Evolutionary conservation across 768 basidiomycete species (phyloP).

Genomic region (Pleurotus platypus): DNA sequence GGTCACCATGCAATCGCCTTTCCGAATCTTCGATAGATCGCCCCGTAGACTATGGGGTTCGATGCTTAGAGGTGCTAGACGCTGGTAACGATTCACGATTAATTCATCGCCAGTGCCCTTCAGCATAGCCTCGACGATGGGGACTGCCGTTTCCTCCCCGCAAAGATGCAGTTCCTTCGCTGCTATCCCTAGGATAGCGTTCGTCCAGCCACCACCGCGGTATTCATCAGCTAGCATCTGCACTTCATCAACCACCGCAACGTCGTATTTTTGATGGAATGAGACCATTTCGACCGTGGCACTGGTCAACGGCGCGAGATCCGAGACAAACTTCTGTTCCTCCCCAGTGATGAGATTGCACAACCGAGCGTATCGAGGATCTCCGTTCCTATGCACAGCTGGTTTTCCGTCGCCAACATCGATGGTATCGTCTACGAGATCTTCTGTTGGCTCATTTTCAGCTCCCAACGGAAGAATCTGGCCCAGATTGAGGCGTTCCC

Average conservation of each 20-base stretch:
- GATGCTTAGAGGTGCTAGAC: slow-evolving; percentile 80
- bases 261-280: slow-evolving; percentile 44
- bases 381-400: slow-evolving; percentile 31
- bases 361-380: slow-evolving; percentile 46
- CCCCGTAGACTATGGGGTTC: slow-evolving; percentile 60
- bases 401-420: slow-evolving; percentile 15
- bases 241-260: slow-evolving; percentile 95
- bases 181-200: slow-evolving; percentile 68
- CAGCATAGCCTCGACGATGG: slow-evolving; percentile 68
- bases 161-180: slow-evolving; percentile 91
- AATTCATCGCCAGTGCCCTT: slow-evolving; percentile 79
- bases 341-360: slow-evolving; percentile 95
- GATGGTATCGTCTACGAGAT: slow-evolving; percentile 16
- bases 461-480: slow-evolving; percentile 76
- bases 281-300: slow-evolving; percentile 95
- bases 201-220: slow-evolving; percentile 82
- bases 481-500: slow-evolving; percentile 85
- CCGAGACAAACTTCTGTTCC: slow-evolving; percentile 70
- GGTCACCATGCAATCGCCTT: slow-evolving; percentile 89
- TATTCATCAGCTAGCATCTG: slow-evolving; percentile 85
- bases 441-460: slow-evolving; percentile 31
- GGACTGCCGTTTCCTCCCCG: slow-evolving; percentile 90
- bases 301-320: slow-evolving; percentile 54
- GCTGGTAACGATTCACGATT: slow-evolving; percentile 76
- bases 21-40: slow-evolving; percentile 56